A percentile compares a stretch with the other conserved stretches of the same genome.
Conservation (phyloP, 2,329 filamentous ascomycete species). For the Fusarium begoniae region DNA sequence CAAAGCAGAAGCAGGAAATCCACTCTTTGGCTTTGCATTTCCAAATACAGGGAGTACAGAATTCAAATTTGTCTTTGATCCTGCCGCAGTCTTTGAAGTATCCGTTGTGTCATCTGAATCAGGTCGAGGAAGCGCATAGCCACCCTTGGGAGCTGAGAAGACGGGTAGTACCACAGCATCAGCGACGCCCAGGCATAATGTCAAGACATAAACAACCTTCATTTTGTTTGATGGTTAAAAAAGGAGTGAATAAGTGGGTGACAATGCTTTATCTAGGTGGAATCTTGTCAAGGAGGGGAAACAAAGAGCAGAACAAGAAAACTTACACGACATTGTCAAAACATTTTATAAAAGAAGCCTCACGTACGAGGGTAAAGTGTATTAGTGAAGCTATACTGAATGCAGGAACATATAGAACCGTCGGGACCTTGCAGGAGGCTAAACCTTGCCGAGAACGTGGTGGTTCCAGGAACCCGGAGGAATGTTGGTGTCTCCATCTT, state of each 20-base stretch:
- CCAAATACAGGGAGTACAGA: not conserved
- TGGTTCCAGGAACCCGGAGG: slow-evolving; percentile 2
- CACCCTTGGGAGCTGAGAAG: not conserved
- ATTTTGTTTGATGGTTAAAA: not conserved
- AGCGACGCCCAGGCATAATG: not conserved
- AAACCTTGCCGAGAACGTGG: not conserved
- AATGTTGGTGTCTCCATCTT: not conserved
- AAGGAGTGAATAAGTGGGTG: not conserved
- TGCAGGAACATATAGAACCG: slow-evolving; percentile 3
- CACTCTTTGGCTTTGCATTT: not conserved
- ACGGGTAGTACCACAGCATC: not conserved
- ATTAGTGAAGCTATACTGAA: not conserved
- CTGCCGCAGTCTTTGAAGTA: not conserved
- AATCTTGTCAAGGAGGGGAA: not conserved
- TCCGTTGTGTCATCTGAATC: not conserved
- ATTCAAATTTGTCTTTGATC: not conserved
- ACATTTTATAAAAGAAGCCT: slow-evolving; percentile 9
- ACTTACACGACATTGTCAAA: not conserved
- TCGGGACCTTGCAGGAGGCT: slow-evolving; percentile 11
- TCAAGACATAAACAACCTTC: slow-evolving; percentile 5
- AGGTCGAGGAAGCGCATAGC: not conserved
- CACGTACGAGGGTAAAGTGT: not conserved
- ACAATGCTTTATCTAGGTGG: not conserved
- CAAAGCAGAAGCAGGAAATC: not conserved
- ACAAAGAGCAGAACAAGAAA: not conserved